Conservation (phyloP, 805 yeast genomes). For the Yamadazyma olivae region DNA sequence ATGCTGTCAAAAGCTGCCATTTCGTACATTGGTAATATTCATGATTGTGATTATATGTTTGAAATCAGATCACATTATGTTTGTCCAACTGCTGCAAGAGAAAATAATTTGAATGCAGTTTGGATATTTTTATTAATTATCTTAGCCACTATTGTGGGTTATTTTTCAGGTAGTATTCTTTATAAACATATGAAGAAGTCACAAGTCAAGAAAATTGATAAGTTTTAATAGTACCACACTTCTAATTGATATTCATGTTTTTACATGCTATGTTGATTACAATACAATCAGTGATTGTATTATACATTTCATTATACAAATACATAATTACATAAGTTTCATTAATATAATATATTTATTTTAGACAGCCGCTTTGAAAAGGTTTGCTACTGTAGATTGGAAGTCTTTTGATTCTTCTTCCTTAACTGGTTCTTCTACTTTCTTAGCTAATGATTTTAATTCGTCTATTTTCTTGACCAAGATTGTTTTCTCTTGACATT, state of each 20-base stretch:
- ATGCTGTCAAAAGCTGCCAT: conserved; percentile 61
- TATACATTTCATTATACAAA: too few species aligned
- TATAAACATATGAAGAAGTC: conserved; percentile 21
- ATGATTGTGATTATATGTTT: conserved; percentile 80
- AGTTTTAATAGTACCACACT: too few species aligned
- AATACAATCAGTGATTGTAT: too few species aligned
- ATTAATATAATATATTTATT: too few species aligned
- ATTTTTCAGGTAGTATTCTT: conserved; percentile 36
- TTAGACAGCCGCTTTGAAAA: conserved; percentile 5
- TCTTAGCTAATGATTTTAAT: not conserved
- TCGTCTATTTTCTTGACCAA: conserved; percentile 15
- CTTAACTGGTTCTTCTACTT: not conserved
- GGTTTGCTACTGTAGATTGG: conserved; percentile 11
- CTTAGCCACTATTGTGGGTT: conserved; percentile 34
- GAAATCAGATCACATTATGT: conserved; percentile 85
- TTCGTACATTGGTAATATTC: conserved; percentile 64
- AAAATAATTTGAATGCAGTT: conserved; percentile 60
- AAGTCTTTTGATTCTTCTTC: conserved; percentile 6
- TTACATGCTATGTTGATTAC: not conserved
- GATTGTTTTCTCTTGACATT: conserved; percentile 34
- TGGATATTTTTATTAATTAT: conserved; percentile 36
- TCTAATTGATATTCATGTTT: too few species aligned
- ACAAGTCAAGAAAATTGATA: not conserved
- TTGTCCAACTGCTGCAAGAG: conserved; percentile 72
- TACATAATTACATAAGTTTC: not conserved